phyloP scores from a whole-genome alignment of 345 rosid genomes.

The Syzygium aromaticum region DNA sequence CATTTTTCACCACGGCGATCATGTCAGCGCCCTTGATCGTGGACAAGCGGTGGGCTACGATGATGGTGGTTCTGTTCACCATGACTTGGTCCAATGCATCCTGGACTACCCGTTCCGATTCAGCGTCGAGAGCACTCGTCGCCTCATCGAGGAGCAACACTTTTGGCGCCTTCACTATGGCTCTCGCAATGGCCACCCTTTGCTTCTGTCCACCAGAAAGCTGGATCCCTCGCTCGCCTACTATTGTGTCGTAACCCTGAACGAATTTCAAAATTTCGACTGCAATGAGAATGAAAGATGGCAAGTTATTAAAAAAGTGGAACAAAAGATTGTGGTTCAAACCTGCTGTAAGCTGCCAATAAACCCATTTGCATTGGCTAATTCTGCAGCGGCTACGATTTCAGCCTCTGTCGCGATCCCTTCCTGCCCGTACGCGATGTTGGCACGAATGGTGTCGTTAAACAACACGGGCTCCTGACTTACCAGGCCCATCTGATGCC shows the following conservation, averaged over 20 bases:
- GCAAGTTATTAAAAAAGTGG: neutral
- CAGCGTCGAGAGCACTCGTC: constrained; percentile 67
- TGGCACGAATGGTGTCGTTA: constrained; percentile 51
- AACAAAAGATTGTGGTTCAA: neutral
- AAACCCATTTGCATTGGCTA: constrained; percentile 66
- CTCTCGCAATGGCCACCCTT: constrained; percentile 69
- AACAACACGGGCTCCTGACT: constrained; percentile 65
- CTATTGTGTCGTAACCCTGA: constrained; percentile 63
- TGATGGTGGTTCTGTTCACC: constrained; percentile 51
- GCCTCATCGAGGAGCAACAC: constrained; percentile 66
- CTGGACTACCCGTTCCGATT: constrained; percentile 65
- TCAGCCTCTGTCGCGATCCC: constrained; percentile 45
- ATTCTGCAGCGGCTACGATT: constrained; percentile 50
- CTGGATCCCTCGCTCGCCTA: constrained; percentile 69
- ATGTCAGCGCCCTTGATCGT: constrained; percentile 57
- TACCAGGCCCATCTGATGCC: constrained; percentile 70
- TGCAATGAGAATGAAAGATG: neutral
- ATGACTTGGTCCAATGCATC: constrained; percentile 51
- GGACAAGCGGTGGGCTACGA: constrained; percentile 61
- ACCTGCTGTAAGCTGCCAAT: constrained; percentile 49
- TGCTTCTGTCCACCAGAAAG: constrained; percentile 81
- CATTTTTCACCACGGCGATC: constrained; percentile 53
- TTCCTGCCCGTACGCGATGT: constrained; percentile 68
- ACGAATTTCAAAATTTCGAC: neutral
- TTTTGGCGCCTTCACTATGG: constrained; percentile 58